Evolutionary conservation across 257 asterid species (phyloP).

Genomic region (Capsicum rhomboideum): DNA sequence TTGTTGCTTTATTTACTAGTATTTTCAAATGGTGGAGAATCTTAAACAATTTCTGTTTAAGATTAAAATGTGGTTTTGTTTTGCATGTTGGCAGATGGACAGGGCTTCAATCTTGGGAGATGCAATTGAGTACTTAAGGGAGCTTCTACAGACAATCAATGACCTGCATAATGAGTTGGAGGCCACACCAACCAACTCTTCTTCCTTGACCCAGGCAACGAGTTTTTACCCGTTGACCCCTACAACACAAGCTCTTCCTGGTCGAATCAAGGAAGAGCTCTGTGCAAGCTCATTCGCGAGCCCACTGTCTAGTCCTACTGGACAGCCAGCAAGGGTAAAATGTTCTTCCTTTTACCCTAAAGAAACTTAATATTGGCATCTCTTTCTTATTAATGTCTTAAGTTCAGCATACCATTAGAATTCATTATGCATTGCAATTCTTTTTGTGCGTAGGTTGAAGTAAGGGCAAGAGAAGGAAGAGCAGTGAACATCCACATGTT

Average conservation of each 20-base stretch:
- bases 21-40: neutral
- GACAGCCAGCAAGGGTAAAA: constrained; percentile 58
- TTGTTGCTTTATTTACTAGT: neutral
- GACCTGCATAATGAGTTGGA: constrained; percentile 69
- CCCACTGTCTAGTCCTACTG: constrained; percentile 62
- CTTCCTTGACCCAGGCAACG: constrained; percentile 24
- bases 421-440: neutral
- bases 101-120: constrained; percentile 82
- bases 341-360: neutral
- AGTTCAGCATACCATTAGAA: neutral
- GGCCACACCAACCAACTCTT: constrained; percentile 35
- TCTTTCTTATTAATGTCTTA: neutral
- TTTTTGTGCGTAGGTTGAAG: constrained; percentile 47
- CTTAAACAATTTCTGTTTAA: neutral
- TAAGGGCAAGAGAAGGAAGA: constrained; percentile 56
- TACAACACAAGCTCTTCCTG: constrained; percentile 32
- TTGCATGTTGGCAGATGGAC: constrained; percentile 46
- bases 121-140: constrained; percentile 66
- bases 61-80: neutral
- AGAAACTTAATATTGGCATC: neutral
- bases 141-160: constrained; percentile 57
- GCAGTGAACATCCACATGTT: constrained; percentile 70
- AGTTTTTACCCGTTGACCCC: constrained; percentile 51
- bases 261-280: constrained; percentile 60
- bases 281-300: constrained; percentile 53